Evolutionary conservation across 148 eudicot species (phyloP).

Genomic region (Rhododendron simsii): DNA sequence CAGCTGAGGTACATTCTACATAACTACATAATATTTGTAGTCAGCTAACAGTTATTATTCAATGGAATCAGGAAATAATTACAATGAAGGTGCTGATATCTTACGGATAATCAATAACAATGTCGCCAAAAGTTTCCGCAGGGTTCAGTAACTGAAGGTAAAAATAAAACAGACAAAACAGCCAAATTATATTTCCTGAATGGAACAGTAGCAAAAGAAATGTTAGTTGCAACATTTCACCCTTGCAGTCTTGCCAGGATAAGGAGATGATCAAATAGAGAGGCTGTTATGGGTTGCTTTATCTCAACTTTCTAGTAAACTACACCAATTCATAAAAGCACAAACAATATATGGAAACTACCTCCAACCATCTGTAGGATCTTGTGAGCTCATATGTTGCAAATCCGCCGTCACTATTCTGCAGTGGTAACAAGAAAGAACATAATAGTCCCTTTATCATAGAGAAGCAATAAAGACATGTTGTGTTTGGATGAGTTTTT

Average conservation of each 20-base stretch:
- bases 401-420: constrained; percentile 85
- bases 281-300: not conserved
- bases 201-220: not conserved
- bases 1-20: constrained; percentile 97
- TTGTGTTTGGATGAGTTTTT: too few species aligned
- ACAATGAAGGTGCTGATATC: constrained; percentile 28
- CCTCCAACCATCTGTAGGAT: constrained; percentile 98
- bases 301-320: not conserved
- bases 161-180: constrained; percentile 6
- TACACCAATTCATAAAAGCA: constrained; percentile 1
- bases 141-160: constrained; percentile 77
- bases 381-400: constrained; percentile 98
- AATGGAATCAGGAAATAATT: not conserved
- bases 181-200: not conserved
- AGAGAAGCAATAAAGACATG: not conserved
- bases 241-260: not conserved
- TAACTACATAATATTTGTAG: constrained; percentile 42
- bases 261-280: not conserved
- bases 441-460: not conserved
- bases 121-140: constrained; percentile 98
- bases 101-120: constrained; percentile 99
- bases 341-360: constrained; percentile 21
- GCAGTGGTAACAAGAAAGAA: constrained; percentile 16
- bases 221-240: not conserved
- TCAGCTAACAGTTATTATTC: not conserved